Percentiles rank a stretch among this genome's conserved stretches.
Conservation (phyloP, 495 filamentous ascomycete species). For the Tuber calosporum region DNA sequence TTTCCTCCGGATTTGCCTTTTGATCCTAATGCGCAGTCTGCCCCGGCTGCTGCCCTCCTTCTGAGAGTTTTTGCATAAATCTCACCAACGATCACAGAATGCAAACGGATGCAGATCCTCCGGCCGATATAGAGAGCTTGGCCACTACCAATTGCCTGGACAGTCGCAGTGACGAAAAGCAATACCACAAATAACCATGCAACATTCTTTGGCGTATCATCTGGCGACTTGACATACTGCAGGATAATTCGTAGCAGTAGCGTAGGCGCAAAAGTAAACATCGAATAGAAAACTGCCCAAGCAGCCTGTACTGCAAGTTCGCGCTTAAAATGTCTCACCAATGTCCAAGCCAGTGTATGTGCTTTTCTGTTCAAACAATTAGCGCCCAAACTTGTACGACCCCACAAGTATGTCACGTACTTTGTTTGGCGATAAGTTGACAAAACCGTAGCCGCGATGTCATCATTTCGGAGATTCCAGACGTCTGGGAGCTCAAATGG, state of each 20-base stretch:
- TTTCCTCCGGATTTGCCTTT: slow-evolving; percentile 45
- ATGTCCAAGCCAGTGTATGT: slow-evolving; percentile 67
- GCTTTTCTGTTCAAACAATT: slow-evolving; percentile 60
- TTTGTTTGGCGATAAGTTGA: slow-evolving; percentile 66
- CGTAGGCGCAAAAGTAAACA: slow-evolving; percentile 85
- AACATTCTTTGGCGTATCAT: slow-evolving; percentile 70
- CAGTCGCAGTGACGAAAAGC: slow-evolving; percentile 68
- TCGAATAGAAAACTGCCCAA: slow-evolving; percentile 69
- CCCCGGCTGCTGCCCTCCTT: slow-evolving; percentile 73
- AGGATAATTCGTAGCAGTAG: slow-evolving; percentile 84
- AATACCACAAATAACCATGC: slow-evolving; percentile 94
- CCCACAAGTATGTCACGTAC: slow-evolving; percentile 16
- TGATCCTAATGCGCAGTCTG: slow-evolving; percentile 60
- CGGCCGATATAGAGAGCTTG: slow-evolving; percentile 92
- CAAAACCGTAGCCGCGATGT: slow-evolving; percentile 74
- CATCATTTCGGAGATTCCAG: slow-evolving; percentile 82
- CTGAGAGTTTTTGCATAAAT: slow-evolving; percentile 96
- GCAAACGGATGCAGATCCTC: slow-evolving; percentile 83
- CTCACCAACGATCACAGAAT: slow-evolving; percentile 93
- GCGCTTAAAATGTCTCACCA: slow-evolving; percentile 74
- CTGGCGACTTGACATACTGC: slow-evolving; percentile 82
- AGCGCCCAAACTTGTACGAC: slow-evolving; percentile 1
- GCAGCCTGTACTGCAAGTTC: slow-evolving; percentile 66
- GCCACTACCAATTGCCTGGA: slow-evolving; percentile 70
- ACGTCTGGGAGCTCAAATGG: slow-evolving; percentile 74